A percentile compares a stretch with the other conserved stretches of the same genome.
Conservation (phyloP, 768 basidiomycete genomes). For the Lactifluus rugatus region DNA sequence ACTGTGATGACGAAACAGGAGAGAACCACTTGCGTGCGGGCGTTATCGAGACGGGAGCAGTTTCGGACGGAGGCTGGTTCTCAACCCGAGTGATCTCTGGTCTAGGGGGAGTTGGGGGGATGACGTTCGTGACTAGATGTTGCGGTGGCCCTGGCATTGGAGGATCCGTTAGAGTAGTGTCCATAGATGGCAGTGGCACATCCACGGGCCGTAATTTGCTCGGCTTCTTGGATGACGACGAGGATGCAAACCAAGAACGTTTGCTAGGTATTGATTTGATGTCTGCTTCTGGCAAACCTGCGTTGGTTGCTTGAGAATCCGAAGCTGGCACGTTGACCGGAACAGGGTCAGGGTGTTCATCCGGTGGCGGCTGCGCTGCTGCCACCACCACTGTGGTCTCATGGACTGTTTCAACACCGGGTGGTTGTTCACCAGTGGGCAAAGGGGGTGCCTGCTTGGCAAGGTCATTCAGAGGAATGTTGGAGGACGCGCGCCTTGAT, state of each 20-base stretch:
- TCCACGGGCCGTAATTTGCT: not conserved
- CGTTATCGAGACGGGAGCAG: not conserved
- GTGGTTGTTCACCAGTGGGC: not conserved
- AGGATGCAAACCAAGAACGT: constrained; percentile 12
- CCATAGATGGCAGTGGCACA: not conserved
- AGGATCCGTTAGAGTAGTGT: not conserved
- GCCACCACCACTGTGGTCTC: not conserved
- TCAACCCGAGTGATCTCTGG: not conserved
- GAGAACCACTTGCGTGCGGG: constrained; percentile 9
- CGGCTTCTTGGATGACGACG: not conserved
- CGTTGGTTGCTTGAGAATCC: not conserved
- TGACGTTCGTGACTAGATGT: constrained; percentile 2
- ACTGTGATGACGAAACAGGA: not conserved
- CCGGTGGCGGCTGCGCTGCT: not conserved
- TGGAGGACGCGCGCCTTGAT: constrained; percentile 7
- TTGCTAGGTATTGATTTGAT: constrained; percentile 3
- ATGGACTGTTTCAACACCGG: not conserved
- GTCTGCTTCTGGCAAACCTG: not conserved
- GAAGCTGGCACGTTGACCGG: not conserved
- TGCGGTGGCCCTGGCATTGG: not conserved
- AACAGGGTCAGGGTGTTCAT: not conserved
- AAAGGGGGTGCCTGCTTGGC: not conserved
- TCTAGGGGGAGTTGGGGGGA: constrained; percentile 15
- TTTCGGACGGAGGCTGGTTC: not conserved
- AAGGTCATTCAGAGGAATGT: not conserved